Conservation (phyloP, 2,329 filamentous ascomycete genomes). For the Xylariales sp. region DNA sequence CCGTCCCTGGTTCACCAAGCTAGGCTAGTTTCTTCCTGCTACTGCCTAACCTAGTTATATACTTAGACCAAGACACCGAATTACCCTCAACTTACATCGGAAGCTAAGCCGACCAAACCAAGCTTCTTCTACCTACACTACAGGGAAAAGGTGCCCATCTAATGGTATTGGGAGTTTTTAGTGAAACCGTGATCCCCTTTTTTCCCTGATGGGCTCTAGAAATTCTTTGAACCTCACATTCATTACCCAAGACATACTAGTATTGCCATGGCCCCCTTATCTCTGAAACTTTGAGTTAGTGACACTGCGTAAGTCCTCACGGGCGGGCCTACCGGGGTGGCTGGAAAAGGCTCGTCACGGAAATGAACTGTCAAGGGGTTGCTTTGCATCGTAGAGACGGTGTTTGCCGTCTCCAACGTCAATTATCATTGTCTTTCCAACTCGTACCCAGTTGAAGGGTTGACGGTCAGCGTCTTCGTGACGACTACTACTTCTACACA, state of each 20-base stretch:
- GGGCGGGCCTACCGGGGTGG: not conserved
- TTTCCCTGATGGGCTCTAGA: not conserved
- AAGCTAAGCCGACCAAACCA: slow-evolving; percentile 8
- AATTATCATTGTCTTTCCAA: slow-evolving; percentile 39
- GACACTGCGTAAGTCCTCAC: too few relatives aligned
- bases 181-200: not conserved
- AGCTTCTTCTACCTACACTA: not conserved
- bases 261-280: not conserved
- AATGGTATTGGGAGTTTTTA: not conserved
- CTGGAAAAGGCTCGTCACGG: not conserved
- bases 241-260: too few relatives aligned
- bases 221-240: too few relatives aligned
- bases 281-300: too few relatives aligned
- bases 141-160: not conserved
- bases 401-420: slow-evolving; percentile 24
- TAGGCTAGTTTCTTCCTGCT: too few relatives aligned
- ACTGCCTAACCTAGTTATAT: too few relatives aligned
- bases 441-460: slow-evolving; percentile 49
- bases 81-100: not conserved
- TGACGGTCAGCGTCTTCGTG: slow-evolving; percentile 25
- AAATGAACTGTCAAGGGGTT: not conserved
- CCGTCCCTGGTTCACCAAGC: slow-evolving; percentile 8
- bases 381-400: slow-evolving; percentile 21
- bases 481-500: slow-evolving; percentile 47
- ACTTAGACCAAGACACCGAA: too few relatives aligned